Evolutionary conservation across 768 basidiomycete genomes (phyloP), one percentile per base, ranked within the genome.

Genomic region (Pilatotrama ljubarskyi): DNA sequence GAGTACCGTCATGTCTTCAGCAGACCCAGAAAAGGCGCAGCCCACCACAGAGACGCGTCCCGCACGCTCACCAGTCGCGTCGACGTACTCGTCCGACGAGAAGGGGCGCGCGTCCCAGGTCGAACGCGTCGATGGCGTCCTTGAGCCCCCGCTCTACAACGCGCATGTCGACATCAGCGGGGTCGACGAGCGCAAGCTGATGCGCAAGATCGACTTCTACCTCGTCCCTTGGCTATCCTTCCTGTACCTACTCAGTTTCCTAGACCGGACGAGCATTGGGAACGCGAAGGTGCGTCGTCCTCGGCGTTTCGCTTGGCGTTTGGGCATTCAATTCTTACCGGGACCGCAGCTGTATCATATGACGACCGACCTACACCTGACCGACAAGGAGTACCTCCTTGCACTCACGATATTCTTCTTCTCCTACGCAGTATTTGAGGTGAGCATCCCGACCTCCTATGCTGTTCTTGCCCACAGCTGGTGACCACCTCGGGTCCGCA

Each of bases 161-260:
- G 62, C 80, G n/a, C 74, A 82, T 46, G 66, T 86, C 58, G 87
- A 88, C 69, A 73, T 80, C 25, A 84, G 82, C 59, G 77, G 74
- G 10, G 74, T 92, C 48, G 82, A 92, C 68, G 90, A 90, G 71
- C 81, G 81, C 56, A 85, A 83, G 69, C 70, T 91, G 61, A 68
- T 92, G 61, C 76, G 88, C 66, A 91, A 89, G 73, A 80, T 91
- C 47, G 88, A 88, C 71, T 64, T 78, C 58, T 79, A 80, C n/a
- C 78, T 88, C 62, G 78, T 88, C 37, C 84, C 86, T 10, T 90
- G 87, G 88, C 68, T 88, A 40, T 85, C 88, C 5, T 79, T 94
- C 53, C 72, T 93, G 65, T 91, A 91, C 72, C 76, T 92, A 37
- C 76, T 93, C 38, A 86, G 86, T 64, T 92, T 91, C 77, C 72